These are phyloP conservation scores for Aegilops umbellulata DNA, from an alignment of 176 grass and related monocot genomes.

Conservation along the genomic window DNA sequence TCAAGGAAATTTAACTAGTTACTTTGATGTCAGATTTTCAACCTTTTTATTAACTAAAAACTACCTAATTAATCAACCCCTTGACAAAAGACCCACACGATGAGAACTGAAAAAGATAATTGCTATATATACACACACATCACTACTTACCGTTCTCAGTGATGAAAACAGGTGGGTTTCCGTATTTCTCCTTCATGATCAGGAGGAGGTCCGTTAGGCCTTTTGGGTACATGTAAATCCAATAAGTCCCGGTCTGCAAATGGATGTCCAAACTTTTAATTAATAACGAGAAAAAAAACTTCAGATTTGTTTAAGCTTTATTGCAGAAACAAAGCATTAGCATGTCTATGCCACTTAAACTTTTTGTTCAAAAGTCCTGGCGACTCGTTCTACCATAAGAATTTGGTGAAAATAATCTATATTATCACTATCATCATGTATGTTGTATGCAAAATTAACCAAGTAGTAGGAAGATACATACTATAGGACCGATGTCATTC, in stretches of 20 bases:
- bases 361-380: not conserved
- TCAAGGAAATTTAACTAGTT: not conserved
- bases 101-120: not conserved
- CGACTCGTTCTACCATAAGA: not conserved
- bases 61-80: not conserved
- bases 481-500: too few relatives aligned
- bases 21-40: not conserved
- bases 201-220: constrained; percentile 24
- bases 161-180: constrained; percentile 34
- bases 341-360: not conserved
- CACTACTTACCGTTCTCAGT: constrained; percentile 44
- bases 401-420: not conserved
- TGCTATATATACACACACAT: not conserved
- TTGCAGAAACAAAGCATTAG: not conserved
- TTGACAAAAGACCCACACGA: not conserved
- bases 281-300: not conserved
- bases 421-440: too few relatives aligned
- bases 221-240: not conserved
- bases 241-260: not conserved
- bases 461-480: too few relatives aligned
- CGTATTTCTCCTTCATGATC: constrained; percentile 33
- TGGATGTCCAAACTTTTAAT: not conserved
- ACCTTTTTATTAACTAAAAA: not conserved
- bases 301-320: not conserved
- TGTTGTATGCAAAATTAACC: too few relatives aligned